A percentile compares a stretch with the other conserved stretches of the same genome.
phyloP scores from a whole-genome alignment of 805 yeast species.

The Vanderwaltozyma yarrowii region DNA sequence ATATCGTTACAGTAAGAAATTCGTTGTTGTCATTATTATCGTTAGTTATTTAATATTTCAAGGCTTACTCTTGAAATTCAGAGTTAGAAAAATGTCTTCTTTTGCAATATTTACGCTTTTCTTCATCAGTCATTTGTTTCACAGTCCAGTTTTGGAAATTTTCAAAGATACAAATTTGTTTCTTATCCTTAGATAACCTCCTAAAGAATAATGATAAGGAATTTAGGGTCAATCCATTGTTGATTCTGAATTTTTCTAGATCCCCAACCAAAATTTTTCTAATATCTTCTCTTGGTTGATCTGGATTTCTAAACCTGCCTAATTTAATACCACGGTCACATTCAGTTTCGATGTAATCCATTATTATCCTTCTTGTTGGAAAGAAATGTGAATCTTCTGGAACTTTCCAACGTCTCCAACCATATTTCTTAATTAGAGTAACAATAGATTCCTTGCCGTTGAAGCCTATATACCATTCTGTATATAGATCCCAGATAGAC shows the following conservation, averaged over 20 bases:
- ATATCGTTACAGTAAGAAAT: not conserved
- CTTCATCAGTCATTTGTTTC: slow-evolving; percentile 23
- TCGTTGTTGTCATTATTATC: not conserved
- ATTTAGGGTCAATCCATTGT: slow-evolving; percentile 27
- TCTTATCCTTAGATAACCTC: slow-evolving; percentile 21
- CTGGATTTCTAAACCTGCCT: slow-evolving; percentile 23
- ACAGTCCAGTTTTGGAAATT: slow-evolving; percentile 26
- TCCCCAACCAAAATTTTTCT: slow-evolving; percentile 27
- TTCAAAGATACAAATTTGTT: slow-evolving; percentile 25
- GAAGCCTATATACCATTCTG: slow-evolving; percentile 31
- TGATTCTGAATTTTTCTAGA: slow-evolving; percentile 27
- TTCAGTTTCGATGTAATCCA: slow-evolving; percentile 30
- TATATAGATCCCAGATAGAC: slow-evolving; percentile 29
- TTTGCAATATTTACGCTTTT: slow-evolving; percentile 24
- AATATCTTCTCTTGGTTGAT: slow-evolving; percentile 24
- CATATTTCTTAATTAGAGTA: slow-evolving; percentile 26
- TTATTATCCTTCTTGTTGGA: slow-evolving; percentile 30
- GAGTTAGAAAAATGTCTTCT: slow-evolving; percentile 11
- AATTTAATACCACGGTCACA: slow-evolving; percentile 25
- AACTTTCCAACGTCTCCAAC: slow-evolving; percentile 32
- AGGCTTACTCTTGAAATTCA: not conserved
- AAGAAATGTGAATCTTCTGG: slow-evolving; percentile 31
- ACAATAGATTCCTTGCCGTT: slow-evolving; percentile 26
- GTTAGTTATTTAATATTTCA: too few species aligned
- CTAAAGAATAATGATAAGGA: slow-evolving; percentile 27